These are phyloP conservation scores for Antrodiella citrinella DNA, from an alignment of 768 basidiomycete species.

Conservation along the genomic window DNA sequence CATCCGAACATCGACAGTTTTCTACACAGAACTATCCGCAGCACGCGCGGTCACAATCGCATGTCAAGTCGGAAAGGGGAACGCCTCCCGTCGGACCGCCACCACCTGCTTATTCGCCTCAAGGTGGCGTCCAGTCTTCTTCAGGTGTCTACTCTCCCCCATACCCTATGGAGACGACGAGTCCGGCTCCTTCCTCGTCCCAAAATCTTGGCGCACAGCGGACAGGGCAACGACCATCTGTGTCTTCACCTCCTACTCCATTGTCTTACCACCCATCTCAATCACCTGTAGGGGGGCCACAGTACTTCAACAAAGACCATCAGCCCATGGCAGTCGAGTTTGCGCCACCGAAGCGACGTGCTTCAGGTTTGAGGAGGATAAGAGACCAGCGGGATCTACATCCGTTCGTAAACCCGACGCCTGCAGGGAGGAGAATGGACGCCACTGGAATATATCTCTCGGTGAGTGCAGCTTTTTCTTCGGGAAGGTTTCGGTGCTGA, in stretches of 20 bases:
- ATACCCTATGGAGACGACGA: conserved; percentile 60
- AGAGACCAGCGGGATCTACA: conserved; percentile 70
- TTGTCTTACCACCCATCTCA: conserved; percentile 49
- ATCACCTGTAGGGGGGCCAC: conserved; percentile 36
- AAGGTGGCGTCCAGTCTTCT: conserved; percentile 25
- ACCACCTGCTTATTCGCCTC: conserved; percentile 50
- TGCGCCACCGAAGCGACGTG: conserved; percentile 50
- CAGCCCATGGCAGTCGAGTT: conserved; percentile 70
- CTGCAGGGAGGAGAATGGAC: conserved; percentile 68
- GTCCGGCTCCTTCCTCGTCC: conserved; percentile 45
- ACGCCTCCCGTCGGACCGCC: conserved; percentile 40
- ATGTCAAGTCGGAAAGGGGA: conserved; percentile 42
- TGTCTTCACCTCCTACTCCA: conserved; percentile 66
- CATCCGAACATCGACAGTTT: conserved; percentile 34
- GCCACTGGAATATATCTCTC: conserved; percentile 71
- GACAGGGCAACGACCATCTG: conserved; percentile 44
- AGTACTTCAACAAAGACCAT: conserved; percentile 50
- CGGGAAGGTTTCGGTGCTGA: too few species aligned
- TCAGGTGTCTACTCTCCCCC: conserved; percentile 30
- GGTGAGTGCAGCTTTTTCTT: too few species aligned
- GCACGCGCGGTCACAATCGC: conserved; percentile 49
- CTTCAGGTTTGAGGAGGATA: conserved; percentile 73
- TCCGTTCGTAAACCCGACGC: conserved; percentile 58
- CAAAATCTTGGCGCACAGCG: conserved; percentile 42
- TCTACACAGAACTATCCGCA: conserved; percentile 38